A percentile compares a stretch with the other conserved stretches of the same genome.
Evolutionary conservation across 306 rosid species (phyloP).

Genomic region (Cyclanthera cordifolia): DNA sequence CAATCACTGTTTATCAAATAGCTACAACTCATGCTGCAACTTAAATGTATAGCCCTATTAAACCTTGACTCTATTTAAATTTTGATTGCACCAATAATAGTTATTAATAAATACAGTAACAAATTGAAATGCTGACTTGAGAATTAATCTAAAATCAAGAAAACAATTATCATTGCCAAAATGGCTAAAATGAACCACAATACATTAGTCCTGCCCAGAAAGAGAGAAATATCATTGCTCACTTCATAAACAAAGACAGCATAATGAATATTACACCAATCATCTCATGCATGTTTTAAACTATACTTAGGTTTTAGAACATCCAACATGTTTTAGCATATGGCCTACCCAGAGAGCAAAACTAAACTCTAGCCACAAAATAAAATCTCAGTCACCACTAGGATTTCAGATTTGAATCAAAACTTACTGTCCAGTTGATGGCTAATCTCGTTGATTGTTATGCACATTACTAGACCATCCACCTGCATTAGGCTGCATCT

Average conservation of each 20-base stretch:
- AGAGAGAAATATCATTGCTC: background rate
- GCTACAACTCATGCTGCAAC: too few relatives aligned
- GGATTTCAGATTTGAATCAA: background rate
- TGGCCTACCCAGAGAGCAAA: background rate
- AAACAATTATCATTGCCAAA: background rate
- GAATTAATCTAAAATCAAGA: background rate
- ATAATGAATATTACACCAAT: background rate
- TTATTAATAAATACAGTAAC: background rate
- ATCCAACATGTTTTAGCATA: background rate
- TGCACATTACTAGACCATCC: constrained; percentile 43
- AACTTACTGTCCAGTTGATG: constrained; percentile 24
- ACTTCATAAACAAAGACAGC: background rate
- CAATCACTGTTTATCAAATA: too few relatives aligned
- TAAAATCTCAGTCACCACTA: background rate
- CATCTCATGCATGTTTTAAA: constrained; percentile 1
- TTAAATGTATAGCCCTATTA: too few relatives aligned
- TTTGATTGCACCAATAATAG: background rate
- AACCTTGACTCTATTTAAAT: too few relatives aligned
- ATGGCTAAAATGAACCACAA: background rate
- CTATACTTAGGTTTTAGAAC: background rate
- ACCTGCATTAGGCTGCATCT: constrained; percentile 24
- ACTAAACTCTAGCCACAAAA: background rate
- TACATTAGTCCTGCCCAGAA: too few relatives aligned
- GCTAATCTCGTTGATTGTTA: constrained; percentile 27
- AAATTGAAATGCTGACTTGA: background rate